Evolutionary conservation across 1,284 basidiomycete genomes (phyloP).

Genomic region (Golubevia pallescens): DNA sequence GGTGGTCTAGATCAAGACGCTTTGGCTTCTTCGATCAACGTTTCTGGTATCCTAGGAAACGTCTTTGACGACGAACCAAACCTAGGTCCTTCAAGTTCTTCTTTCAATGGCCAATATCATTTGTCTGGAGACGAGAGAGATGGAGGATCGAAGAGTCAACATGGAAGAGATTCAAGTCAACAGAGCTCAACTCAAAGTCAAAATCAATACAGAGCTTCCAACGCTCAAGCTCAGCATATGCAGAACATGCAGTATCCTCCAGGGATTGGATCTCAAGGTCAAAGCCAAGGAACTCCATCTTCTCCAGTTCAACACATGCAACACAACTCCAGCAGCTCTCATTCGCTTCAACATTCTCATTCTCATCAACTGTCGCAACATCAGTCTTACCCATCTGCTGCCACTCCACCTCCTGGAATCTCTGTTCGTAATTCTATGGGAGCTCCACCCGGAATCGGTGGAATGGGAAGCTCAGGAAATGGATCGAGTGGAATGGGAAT

Average conservation of each 20-base stretch:
- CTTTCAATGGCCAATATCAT: constrained; percentile 24
- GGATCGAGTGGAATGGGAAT: constrained; percentile 5
- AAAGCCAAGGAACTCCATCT: not conserved
- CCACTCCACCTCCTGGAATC: not conserved
- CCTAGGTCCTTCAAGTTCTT: not conserved
- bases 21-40: constrained; percentile 24
- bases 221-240: constrained; percentile 2
- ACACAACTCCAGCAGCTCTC: not conserved
- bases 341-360: not conserved
- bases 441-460: not conserved
- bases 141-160: not conserved
- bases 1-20: constrained; percentile 10
- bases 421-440: not conserved
- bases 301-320: not conserved
- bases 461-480: not conserved
- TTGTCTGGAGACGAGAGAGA: constrained; percentile 18
- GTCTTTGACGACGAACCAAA: constrained; percentile 34
- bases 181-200: not conserved
- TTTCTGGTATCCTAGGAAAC: constrained; percentile 33
- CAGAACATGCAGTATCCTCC: constrained; percentile 1
- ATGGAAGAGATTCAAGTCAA: not conserved
- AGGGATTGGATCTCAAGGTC: not conserved
- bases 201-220: not conserved
- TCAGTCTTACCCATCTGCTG: not conserved
- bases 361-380: not conserved